Evolutionary conservation across 495 filamentous ascomycete genomes (phyloP).

Genomic region (Penicillium atrosanguineum): DNA sequence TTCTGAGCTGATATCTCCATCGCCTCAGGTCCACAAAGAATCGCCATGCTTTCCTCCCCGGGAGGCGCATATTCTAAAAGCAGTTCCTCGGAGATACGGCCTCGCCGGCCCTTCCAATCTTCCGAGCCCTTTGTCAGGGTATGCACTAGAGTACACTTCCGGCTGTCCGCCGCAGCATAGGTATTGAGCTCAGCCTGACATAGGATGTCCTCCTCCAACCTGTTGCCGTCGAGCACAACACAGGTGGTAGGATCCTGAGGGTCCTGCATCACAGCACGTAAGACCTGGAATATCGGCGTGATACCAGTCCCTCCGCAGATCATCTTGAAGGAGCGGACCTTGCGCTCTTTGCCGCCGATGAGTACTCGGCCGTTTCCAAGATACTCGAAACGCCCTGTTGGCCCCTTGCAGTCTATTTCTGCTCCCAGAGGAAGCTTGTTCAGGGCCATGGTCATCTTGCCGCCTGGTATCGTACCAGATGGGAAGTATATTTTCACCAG

Average conservation of each 20-base stretch:
- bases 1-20: conserved; percentile 69
- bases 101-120: conserved; percentile 67
- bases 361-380: conserved; percentile 62
- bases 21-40: conserved; percentile 80
- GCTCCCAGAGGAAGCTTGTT: conserved; percentile 69
- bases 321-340: conserved; percentile 75
- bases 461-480: conserved; percentile 56
- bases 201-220: conserved; percentile 79
- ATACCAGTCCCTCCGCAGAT: conserved; percentile 87
- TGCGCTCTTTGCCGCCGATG: conserved; percentile 57
- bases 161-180: conserved; percentile 48
- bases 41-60: conserved; percentile 59
- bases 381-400: conserved; percentile 86
- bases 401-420: conserved; percentile 83
- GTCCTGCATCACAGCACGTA: conserved; percentile 71
- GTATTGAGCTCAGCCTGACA: conserved; percentile 72
- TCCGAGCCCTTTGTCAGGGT: conserved; percentile 63
- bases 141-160: conserved; percentile 67
- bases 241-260: conserved; percentile 58
- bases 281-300: conserved; percentile 88
- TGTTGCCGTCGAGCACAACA: conserved; percentile 77
- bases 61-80: conserved; percentile 57
- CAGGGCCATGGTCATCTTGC: conserved; percentile 82
- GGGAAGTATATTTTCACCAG: conserved; percentile 87
- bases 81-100: conserved; percentile 63